Evolutionary conservation across 306 rosid genomes (phyloP), one percentile per base, ranked within the genome.

Genomic region (Gastrolobium bilobum): DNA sequence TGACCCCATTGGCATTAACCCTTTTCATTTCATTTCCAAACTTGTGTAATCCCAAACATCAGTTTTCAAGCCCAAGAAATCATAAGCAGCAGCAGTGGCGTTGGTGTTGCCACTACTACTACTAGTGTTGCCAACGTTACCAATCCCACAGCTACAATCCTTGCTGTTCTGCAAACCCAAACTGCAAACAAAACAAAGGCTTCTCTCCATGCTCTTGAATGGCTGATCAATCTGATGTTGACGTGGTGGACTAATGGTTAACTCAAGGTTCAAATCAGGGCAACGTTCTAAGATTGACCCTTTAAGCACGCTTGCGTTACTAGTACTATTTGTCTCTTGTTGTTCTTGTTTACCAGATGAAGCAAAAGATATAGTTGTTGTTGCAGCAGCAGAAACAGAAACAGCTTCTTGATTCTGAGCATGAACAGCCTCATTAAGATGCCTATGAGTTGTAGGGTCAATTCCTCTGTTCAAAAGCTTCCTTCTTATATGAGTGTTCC

Each of bases 401-500:
- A 13, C 35, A 43, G 14, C 33, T 56, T 87, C 66, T 73, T 85
- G 83, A 44, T 80, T 89, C 20, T 76, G 90, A 26, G 82, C 57
- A 4, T 42, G 29, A 1, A 89, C 14, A 57, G 67, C 50, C 42
- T 91, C 96, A 34, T 88, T 85, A 6, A 96, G 77, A 10, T 94
- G 87, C 57, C 91, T 85, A 52, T 96, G 99, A 69, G 98, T 91
- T 33, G 94, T 86, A 14, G 99, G 99, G 84, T 96, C 99, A 34
- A 96, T 91, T 66, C 99, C 99, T 79, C 96, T 88, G 78, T 80
- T 96, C 83, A 96, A 10, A 46, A 96, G 99, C 92, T 96, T 96
- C 81, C 99, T 90, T 75, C 97, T 87, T 71, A 96, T 96, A 63
- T 96, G 99, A 20, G 99, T 96, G 70, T 96, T 96, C 99, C 99